A percentile compares a stretch with the other conserved stretches of the same genome.
These are phyloP conservation scores for Arachnomyces sp. DNA, from an alignment of 2,329 filamentous ascomycete genomes.

Conservation along the genomic window DNA sequence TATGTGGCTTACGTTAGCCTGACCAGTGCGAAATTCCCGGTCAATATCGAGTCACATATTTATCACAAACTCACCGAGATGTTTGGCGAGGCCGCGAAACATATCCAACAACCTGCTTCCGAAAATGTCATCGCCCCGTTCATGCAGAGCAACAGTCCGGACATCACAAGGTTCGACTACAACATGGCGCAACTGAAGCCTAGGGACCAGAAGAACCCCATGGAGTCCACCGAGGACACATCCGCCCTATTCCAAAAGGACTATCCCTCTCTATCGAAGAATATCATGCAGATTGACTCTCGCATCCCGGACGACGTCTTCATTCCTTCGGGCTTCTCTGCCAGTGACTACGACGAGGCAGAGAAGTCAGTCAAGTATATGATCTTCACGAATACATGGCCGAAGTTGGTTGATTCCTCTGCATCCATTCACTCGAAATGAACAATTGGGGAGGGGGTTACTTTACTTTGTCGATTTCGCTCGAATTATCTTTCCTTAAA, in stretches of 20 bases:
- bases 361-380: conserved; percentile 51
- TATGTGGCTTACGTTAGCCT: conserved; percentile 50
- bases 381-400: conserved; percentile 56
- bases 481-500: too few species aligned
- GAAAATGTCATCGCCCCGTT: conserved; percentile 23
- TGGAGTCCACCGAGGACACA: conserved; percentile 4
- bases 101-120: conserved; percentile 34
- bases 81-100: conserved; percentile 43
- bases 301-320: conserved; percentile 9
- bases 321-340: conserved; percentile 32
- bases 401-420: conserved; percentile 45
- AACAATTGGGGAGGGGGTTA: too few species aligned
- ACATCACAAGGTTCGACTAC: conserved; percentile 31
- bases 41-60: conserved; percentile 51
- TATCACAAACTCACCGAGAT: conserved; percentile 42
- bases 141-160: too few species aligned
- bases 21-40: conserved; percentile 50
- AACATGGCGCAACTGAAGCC: conserved; percentile 28
- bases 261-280: conserved; percentile 2
- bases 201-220: conserved; percentile 3
- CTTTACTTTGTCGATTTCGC: too few species aligned
- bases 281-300: conserved; percentile 9
- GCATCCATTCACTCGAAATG: too few species aligned
- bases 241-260: conserved; percentile 4
- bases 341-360: conserved; percentile 46